Conservation (phyloP, 352 stramenopile species). For the Aphanomyces euteiches region DNA sequence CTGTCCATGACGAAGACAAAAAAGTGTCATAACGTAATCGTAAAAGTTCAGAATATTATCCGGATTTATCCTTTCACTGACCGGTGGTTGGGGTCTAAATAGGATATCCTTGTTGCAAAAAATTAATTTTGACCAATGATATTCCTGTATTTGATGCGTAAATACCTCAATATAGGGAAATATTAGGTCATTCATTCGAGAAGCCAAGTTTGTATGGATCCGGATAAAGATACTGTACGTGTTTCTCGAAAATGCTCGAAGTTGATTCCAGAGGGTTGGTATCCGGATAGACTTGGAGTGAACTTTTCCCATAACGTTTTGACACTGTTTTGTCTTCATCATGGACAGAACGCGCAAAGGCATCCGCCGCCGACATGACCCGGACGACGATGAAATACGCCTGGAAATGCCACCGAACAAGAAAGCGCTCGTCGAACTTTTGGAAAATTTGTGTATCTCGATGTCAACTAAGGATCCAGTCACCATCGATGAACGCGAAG, state of each 20-base stretch:
- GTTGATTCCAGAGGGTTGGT: neutral
- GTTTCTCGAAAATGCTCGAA: neutral
- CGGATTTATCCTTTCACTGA: too few relatives aligned
- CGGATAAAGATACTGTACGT: neutral
- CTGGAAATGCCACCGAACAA: conserved; percentile 23
- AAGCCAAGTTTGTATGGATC: neutral
- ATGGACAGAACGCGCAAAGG: neutral
- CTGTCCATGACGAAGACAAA: neutral
- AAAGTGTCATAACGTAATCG: too few relatives aligned
- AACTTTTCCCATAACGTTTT: too few relatives aligned
- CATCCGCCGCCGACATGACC: conserved; percentile 7
- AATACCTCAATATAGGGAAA: too few relatives aligned
- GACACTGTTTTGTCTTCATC: too few relatives aligned
- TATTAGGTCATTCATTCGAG: too few relatives aligned
- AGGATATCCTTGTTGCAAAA: too few relatives aligned
- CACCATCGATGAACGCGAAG: neutral
- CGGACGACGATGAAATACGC: conserved; percentile 12
- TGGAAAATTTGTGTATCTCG: conserved; percentile 24
- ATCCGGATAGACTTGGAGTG: conserved; percentile 1
- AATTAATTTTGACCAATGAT: too few relatives aligned
- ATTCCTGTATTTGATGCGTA: too few relatives aligned
- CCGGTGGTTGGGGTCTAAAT: too few relatives aligned
- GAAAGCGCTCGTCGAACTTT: conserved; percentile 18
- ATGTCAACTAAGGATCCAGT: neutral
- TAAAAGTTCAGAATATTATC: too few relatives aligned